These are phyloP conservation scores for Fusarium pilosicola DNA, from an alignment of 2,329 filamentous ascomycete genomes.

Conservation along the genomic window DNA sequence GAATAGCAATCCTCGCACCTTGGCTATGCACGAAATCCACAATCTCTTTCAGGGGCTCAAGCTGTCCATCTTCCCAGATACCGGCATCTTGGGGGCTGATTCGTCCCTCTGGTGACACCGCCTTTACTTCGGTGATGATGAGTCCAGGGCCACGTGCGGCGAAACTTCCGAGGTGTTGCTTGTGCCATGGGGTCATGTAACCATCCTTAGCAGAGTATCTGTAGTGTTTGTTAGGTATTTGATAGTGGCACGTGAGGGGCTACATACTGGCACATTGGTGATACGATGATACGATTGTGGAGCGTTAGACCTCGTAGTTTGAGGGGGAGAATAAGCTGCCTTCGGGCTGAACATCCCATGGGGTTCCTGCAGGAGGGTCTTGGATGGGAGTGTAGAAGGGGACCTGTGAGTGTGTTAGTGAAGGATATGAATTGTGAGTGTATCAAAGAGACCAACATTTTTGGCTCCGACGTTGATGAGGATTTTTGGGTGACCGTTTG, in stretches of 20 bases:
- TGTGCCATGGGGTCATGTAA: slow-evolving; percentile 56
- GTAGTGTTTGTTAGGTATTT: neutral
- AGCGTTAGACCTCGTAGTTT: slow-evolving; percentile 55
- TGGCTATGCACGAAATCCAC: slow-evolving; percentile 72
- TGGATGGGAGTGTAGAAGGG: slow-evolving; percentile 42
- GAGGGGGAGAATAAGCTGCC: slow-evolving; percentile 54
- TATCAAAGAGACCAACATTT: slow-evolving; percentile 8
- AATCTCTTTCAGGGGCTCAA: slow-evolving; percentile 65
- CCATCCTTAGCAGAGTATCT: slow-evolving; percentile 53
- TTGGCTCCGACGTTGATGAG: slow-evolving; percentile 38
- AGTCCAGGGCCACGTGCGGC: slow-evolving; percentile 62
- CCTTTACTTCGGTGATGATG: slow-evolving; percentile 73
- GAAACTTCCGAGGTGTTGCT: slow-evolving; percentile 53
- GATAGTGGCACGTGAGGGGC: neutral
- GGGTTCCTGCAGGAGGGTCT: slow-evolving; percentile 39
- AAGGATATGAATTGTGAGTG: neutral
- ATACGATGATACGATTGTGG: slow-evolving; percentile 58
- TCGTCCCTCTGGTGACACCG: slow-evolving; percentile 72
- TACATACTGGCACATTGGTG: slow-evolving; percentile 59
- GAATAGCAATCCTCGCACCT: slow-evolving; percentile 71
- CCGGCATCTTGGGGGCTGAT: slow-evolving; percentile 77
- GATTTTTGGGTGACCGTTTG: slow-evolving; percentile 4
- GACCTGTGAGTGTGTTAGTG: slow-evolving; percentile 8
- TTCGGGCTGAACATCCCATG: slow-evolving; percentile 39
- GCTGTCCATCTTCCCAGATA: slow-evolving; percentile 77